Base-by-base conservation (phyloP, 2,329 filamentous ascomycete species). In the Aspergillus luchuensis region DNA sequence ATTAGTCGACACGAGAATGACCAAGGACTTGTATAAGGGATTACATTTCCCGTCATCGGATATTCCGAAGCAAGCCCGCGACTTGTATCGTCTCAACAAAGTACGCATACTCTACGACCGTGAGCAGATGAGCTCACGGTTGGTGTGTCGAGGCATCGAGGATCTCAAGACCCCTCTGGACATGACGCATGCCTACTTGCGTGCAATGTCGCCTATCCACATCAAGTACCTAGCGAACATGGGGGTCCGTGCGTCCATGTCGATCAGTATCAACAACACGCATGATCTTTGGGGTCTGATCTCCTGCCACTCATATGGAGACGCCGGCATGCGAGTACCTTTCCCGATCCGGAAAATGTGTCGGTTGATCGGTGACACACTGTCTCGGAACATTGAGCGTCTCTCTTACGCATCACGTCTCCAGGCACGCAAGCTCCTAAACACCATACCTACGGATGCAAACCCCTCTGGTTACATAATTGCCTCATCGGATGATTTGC, bases 311-410 rank as follows among this genome's bases (percentile, higher is more conserved):
- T 86, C 89, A 0, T 96, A 96, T 68, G 92, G 94, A 66, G 87
- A 90, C 0, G 64, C 84, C 48, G 92, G 92, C 4, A 96, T 95
- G 91, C 85, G 92, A n/a, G 91, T 97, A 0, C 91, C 91, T 0
- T 97, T 97, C 69, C 92, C 92, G 0, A 92, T 96, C 52, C 85
- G 92, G 11, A 96, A 96, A 74, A 94, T 97, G 89, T 97, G 92
- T 73, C 88, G 92, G 5, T 79, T 97, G 4, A 86, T 97, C 2
- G 92, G 92, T 4, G 92, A 97, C 68, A 91, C 89, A 0, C 91
- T 91, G 0, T 96, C 91, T 0, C 83, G 91, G 51, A 97, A 95
- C 66, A 94, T 97, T 39, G 92, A 97, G 73, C 83, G 92, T 33
- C 80, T 97, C 0, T 96, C 91, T 0, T 96, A 96, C 71, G 90